Evolutionary conservation across 495 filamentous ascomycete species (phyloP).

Genomic region (Podospora fimiseda): DNA sequence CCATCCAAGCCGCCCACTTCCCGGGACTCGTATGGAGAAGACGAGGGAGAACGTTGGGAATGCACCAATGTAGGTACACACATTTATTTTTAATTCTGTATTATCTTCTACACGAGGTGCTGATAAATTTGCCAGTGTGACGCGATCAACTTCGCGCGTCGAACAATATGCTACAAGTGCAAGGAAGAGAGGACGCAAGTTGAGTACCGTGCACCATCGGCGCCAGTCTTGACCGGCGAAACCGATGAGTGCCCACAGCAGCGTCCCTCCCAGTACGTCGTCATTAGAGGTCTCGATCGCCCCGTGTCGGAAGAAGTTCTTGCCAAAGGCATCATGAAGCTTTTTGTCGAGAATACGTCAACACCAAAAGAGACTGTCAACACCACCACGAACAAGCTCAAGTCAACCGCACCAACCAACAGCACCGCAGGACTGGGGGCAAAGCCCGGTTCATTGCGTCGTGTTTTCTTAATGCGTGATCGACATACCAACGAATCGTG

Average conservation of each 20-base stretch:
- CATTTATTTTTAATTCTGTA: neutral
- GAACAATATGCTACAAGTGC: conserved; percentile 67
- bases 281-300: conserved; percentile 68
- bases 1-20: conserved; percentile 52
- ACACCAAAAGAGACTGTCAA: conserved; percentile 30
- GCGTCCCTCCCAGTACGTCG: conserved; percentile 71
- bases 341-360: conserved; percentile 49
- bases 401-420: conserved; percentile 68
- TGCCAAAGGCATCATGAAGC: conserved; percentile 71
- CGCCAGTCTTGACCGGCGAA: conserved; percentile 55
- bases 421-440: conserved; percentile 67
- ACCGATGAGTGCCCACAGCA: conserved; percentile 73
- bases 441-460: conserved; percentile 64
- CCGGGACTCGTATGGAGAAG: conserved; percentile 41
- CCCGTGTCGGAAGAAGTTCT: conserved; percentile 72
- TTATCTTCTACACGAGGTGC: neutral
- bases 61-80: conserved; percentile 53
- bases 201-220: conserved; percentile 16
- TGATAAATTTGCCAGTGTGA: conserved; percentile 49
- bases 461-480: conserved; percentile 75
- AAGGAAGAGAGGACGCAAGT: conserved; percentile 54
- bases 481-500: conserved; percentile 69
- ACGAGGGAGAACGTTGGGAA: conserved; percentile 74
- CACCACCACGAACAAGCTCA: conserved; percentile 47
- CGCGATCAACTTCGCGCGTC: conserved; percentile 63